Conservation (phyloP, 192 early-diverging fungal species). For the Backusella liffmaniae region DNA sequence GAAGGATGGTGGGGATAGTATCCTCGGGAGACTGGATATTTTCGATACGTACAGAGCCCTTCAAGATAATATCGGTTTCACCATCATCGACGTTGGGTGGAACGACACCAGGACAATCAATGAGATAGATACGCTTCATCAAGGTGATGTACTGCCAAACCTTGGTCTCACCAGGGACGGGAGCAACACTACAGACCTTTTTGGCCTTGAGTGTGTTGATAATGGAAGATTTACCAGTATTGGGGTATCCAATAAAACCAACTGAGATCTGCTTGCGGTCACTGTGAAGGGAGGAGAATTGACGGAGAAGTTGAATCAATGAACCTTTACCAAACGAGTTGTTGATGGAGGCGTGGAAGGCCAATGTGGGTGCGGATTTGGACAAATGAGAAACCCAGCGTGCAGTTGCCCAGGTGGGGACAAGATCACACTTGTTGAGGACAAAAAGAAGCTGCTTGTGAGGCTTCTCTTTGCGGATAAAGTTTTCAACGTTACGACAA, state of each 20-base stretch:
- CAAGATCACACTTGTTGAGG: conserved; percentile 98
- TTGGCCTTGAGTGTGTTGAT: conserved; percentile 96
- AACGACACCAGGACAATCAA: conserved; percentile 99
- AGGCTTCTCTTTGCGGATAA: conserved; percentile 86
- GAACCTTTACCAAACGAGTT: conserved; percentile 99
- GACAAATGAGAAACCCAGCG: conserved; percentile 94
- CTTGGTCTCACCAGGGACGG: conserved; percentile 96
- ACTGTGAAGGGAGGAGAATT: conserved; percentile 91
- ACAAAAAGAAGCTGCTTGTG: conserved; percentile 98
- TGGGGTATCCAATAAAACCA: conserved; percentile 97
- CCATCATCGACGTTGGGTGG: conserved; percentile 83
- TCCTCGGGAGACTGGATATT: conserved; percentile 89
- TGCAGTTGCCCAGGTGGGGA: conserved; percentile 97
- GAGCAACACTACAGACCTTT: conserved; percentile 98
- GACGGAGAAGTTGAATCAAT: conserved; percentile 95
- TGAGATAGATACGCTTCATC: conserved; percentile 97
- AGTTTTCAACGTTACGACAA: conserved; percentile 89
- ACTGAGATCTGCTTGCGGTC: conserved; percentile 99
- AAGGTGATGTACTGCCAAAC: conserved; percentile 99
- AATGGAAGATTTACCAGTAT: conserved; percentile 96
- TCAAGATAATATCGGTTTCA: conserved; percentile 95
- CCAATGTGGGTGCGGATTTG: conserved; percentile 90
- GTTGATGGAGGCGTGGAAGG: conserved; percentile 98
- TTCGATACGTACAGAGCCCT: conserved; percentile 92
- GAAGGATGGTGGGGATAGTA: conserved; percentile 80